A percentile compares a stretch with the other conserved stretches of the same genome.
These are phyloP conservation scores for Raphanus hybrid DNA, from an alignment of 441 rosid species.

Conservation along the genomic window DNA sequence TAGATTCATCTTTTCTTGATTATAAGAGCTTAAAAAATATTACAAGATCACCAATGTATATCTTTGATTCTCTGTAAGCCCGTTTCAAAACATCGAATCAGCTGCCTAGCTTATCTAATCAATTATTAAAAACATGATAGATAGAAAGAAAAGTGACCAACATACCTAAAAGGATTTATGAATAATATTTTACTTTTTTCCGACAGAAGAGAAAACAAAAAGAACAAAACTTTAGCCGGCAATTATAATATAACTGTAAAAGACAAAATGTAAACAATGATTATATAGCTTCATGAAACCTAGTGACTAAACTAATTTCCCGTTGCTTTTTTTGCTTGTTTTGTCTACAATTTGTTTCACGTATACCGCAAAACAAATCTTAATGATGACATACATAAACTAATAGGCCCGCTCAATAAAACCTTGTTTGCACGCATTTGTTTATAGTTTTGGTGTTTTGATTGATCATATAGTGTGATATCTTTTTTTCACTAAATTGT, in stretches of 20 bases:
- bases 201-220: not conserved
- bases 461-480: not conserved
- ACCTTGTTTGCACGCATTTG: not conserved
- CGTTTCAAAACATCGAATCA: constrained; percentile 1
- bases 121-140: not conserved
- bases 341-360: not conserved
- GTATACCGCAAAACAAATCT: not conserved
- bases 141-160: not conserved
- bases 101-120: not conserved
- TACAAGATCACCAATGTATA: not conserved
- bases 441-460: not conserved
- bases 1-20: constrained; percentile 31
- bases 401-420: not conserved
- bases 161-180: constrained; percentile 1
- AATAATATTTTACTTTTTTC: not conserved
- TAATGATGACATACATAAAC: constrained; percentile 1
- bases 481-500: constrained; percentile 1
- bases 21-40: not conserved
- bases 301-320: not conserved
- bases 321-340: not conserved
- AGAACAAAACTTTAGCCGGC: not conserved
- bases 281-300: not conserved
- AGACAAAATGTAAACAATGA: no score
- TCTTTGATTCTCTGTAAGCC: not conserved
- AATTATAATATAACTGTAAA: no score